Conservation (phyloP, 129 eudicot genomes). For the Centella asiatica region DNA sequence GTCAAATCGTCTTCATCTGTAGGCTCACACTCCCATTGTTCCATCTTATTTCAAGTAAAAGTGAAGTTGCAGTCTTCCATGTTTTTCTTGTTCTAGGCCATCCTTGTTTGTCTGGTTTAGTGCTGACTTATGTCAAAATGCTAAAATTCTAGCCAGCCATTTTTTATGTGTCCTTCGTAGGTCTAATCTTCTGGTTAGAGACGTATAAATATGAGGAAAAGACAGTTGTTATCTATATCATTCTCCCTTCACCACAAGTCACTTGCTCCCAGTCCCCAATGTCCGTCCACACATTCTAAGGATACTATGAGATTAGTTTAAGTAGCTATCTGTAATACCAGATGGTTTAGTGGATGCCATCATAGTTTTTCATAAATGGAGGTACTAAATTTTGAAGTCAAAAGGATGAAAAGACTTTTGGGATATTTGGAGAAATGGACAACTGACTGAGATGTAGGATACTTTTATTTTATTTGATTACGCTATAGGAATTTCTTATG, state of each 20-base stretch:
- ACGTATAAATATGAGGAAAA: not conserved
- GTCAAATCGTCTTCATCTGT: constrained; percentile 1
- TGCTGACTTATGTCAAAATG: not conserved
- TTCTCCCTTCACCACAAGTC: not conserved
- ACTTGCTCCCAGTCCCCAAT: too few species aligned
- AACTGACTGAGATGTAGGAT: constrained; percentile 1
- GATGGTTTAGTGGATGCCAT: not conserved
- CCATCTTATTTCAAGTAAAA: not conserved
- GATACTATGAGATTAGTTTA: not conserved
- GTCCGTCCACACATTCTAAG: too few species aligned
- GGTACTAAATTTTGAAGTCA: too few species aligned
- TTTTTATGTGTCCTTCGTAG: not conserved
- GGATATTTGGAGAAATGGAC: too few species aligned
- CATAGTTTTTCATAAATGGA: not conserved
- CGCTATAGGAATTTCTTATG: not conserved
- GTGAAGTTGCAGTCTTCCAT: not conserved
- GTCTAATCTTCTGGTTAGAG: not conserved
- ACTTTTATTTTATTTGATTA: not conserved
- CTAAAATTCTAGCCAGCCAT: not conserved
- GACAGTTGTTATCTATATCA: not conserved
- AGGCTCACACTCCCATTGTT: not conserved
- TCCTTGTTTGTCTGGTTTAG: not conserved
- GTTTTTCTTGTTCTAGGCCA: not conserved
- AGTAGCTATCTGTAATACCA: not conserved
- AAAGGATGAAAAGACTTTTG: not conserved